phyloP scores from a whole-genome alignment of 139 green algal genomes.

The Coelastrella sp. region DNA sequence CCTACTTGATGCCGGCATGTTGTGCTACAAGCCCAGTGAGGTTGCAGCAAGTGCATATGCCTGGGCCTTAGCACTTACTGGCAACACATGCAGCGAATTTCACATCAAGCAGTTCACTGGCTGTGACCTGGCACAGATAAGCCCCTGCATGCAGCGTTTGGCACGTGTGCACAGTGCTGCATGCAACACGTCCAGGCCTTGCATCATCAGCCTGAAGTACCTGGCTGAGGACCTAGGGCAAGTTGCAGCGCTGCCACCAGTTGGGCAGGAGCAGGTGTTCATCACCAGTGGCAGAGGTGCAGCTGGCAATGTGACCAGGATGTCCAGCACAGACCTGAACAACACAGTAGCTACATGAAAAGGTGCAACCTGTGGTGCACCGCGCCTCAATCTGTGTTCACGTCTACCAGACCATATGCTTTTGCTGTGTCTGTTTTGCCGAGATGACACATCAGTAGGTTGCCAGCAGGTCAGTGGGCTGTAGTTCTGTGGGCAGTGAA shows the following conservation, averaged over 20 bases:
- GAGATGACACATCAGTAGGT: no score
- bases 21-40: conserved; percentile 27
- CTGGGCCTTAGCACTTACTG: background rate
- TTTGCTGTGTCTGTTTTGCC: no score
- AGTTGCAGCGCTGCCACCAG: conserved; percentile 12
- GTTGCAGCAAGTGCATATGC: conserved; percentile 24
- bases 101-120: conserved; percentile 10
- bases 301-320: no score
- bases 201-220: conserved; percentile 33
- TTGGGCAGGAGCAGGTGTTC: background rate
- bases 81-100: background rate
- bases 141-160: conserved; percentile 14
- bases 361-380: no score
- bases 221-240: background rate
- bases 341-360: no score
- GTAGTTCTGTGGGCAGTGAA: no score
- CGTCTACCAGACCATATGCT: no score
- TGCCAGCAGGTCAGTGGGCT: no score
- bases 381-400: no score
- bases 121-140: background rate
- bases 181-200: conserved; percentile 25
- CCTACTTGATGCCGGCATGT: conserved; percentile 14
- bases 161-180: conserved; percentile 18
- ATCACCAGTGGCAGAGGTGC: no score
- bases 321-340: no score